phyloP scores from a whole-genome alignment of 768 basidiomycete species.

The Suillus bovinus region DNA sequence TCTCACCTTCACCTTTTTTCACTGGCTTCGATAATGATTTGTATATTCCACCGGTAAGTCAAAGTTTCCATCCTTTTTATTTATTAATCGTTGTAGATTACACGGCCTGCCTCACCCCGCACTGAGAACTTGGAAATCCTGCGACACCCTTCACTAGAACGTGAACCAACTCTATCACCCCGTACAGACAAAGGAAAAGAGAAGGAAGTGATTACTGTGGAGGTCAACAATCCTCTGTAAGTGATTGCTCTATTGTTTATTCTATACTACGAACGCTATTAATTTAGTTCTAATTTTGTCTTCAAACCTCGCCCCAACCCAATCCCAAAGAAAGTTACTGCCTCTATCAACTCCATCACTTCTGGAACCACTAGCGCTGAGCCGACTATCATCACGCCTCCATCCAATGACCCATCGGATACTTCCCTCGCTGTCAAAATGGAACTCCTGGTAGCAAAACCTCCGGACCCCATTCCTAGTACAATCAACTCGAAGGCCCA shows the following conservation, averaged over 20 bases:
- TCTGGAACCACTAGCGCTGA: slow-evolving; percentile 2
- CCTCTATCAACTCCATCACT: neutral
- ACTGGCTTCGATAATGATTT: neutral
- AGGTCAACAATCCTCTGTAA: too few species aligned
- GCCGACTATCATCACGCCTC: too few species aligned
- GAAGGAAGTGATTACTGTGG: too few species aligned
- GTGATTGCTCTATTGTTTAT: too few species aligned
- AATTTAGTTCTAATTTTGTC: neutral
- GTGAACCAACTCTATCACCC: neutral
- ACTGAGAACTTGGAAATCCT: neutral
- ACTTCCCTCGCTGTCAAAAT: too few species aligned
- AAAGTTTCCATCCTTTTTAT: neutral
- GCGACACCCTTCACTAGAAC: neutral
- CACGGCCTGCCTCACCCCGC: neutral
- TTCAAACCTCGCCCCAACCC: neutral
- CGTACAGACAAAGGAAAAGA: neutral
- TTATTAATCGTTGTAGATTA: neutral
- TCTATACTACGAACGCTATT: too few species aligned
- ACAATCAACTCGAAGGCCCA: too few species aligned
- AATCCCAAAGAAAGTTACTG: neutral
- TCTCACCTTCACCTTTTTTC: too few species aligned
- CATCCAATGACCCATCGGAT: too few species aligned
- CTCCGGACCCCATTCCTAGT: too few species aligned
- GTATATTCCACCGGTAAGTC: neutral
- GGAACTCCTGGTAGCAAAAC: too few species aligned